Evolutionary conservation across 2,329 filamentous ascomycete genomes (phyloP), one percentile per base, ranked within the genome.

Genomic region (Clonostachys rosea): DNA sequence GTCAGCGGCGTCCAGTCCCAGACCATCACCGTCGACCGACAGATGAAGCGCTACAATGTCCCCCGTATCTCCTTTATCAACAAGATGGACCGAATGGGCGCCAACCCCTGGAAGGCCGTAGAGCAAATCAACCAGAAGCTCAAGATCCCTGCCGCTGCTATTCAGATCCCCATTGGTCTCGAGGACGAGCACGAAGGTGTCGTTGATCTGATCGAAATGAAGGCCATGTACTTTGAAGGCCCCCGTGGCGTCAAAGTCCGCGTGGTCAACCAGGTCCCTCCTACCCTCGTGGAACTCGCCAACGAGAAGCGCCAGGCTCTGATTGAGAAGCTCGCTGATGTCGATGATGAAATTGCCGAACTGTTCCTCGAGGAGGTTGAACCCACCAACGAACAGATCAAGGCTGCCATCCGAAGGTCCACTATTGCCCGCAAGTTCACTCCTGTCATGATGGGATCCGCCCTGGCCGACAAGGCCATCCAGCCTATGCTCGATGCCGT

Each of bases 81-180:
- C 76, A 99, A 99, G 79, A 97, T 99, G 92, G 94, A 99, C 64
- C 87, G 94, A 55, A 96, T 96, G 87, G 94, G 94, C 50, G 89
- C 94, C 54, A 97, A 99, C 65, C 94, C 94, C 9, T 99, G 91
- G 83, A 96, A 95, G 71, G 91, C 91, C 9, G 84, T 99, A 48
- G 92, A 99, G 39, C 91, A 96, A 71, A 97, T 99, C 76, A 96
- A 96, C 73, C 81, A 85, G 59, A 99, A 99, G 73, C 81, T 99
- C 52, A 91, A 91, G 71, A 86, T 97, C 46, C 85, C 89, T 34
- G 94, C 94, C 34, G 94, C 94, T 12, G 94, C 94, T 16, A 79
- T 99, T 40, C 94, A 99, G 70, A 84, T 99, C 20, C 94, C 94
- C 10, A 96, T 99, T 57, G 94, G 94, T 49, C 76, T 83, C 24